Evolutionary conservation across 257 asterid genomes (phyloP).

Genomic region (Scutellaria minor): DNA sequence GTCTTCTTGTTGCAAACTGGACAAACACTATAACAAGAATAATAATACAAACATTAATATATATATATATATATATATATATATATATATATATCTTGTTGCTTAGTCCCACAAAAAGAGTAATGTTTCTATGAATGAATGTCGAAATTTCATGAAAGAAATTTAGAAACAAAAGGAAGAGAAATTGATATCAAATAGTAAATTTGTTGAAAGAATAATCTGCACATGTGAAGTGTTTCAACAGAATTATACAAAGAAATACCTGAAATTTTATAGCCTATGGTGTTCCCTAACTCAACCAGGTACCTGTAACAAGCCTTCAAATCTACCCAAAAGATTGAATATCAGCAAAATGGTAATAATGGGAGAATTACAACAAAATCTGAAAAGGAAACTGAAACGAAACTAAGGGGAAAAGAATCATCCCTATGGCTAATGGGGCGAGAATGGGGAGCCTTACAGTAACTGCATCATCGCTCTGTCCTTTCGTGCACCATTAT

Average conservation of each 20-base stretch:
- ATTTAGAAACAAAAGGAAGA: not conserved
- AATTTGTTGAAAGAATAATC: slow-evolving; percentile 46
- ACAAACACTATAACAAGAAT: slow-evolving; percentile 39
- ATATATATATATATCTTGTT: not conserved
- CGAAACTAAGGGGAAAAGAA: slow-evolving; percentile 41
- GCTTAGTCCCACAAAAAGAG: too few relatives aligned
- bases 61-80: too few relatives aligned
- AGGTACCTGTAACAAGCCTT: slow-evolving; percentile 42
- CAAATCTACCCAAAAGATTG: slow-evolving; percentile 36
- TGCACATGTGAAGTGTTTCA: slow-evolving; percentile 41
- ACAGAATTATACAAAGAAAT: slow-evolving; percentile 43
- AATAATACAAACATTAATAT: not conserved
- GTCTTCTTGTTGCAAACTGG: slow-evolving; percentile 37
- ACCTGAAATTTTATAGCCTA: slow-evolving; percentile 36
- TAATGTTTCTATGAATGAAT: not conserved
- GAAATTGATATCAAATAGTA: slow-evolving; percentile 10
- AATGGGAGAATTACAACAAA: slow-evolving; percentile 39
- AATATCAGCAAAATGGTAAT: slow-evolving; percentile 33
- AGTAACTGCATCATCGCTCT: slow-evolving; percentile 44
- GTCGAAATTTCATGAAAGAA: not conserved
- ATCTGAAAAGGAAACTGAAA: slow-evolving; percentile 37
- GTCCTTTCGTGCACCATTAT: slow-evolving; percentile 42
- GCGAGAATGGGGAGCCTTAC: slow-evolving; percentile 38
- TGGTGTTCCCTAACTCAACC: slow-evolving; percentile 42
- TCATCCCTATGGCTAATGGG: slow-evolving; percentile 47